Conservation (phyloP, 768 basidiomycete species). For the Auriculariales sp. region DNA sequence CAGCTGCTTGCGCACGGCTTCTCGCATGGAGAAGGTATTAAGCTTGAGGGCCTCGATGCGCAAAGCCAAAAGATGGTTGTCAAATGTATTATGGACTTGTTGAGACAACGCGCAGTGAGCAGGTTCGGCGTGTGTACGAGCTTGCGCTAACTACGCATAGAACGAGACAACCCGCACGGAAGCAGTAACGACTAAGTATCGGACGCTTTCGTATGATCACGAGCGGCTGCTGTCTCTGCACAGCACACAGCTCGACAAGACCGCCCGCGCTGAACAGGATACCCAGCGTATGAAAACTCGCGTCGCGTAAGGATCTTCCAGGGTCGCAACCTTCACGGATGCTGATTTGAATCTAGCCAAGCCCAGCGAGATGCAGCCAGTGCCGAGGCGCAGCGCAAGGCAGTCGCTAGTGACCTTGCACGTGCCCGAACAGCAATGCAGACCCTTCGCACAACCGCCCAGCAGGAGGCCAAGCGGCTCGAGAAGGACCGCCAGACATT, state of each 20-base stretch:
- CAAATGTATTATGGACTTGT: constrained; percentile 63
- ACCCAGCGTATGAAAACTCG: constrained; percentile 58
- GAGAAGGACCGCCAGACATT: constrained; percentile 70
- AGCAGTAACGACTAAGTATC: constrained; percentile 54
- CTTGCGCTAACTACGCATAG: constrained; percentile 16
- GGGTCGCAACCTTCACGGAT: constrained; percentile 1
- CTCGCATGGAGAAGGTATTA: constrained; percentile 43
- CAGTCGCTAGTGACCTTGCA: constrained; percentile 53
- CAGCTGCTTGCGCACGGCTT: constrained; percentile 79
- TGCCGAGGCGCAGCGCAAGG: constrained; percentile 53
- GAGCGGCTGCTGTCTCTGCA: constrained; percentile 61
- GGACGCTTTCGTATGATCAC: constrained; percentile 69
- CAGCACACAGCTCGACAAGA: constrained; percentile 37
- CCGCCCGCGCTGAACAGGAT: constrained; percentile 68
- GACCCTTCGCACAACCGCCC: constrained; percentile 50
- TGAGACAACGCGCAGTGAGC: constrained; percentile 66
- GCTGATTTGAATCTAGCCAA: constrained; percentile 21
- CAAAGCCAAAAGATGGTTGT: constrained; percentile 41
- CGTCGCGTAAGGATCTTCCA: constrained; percentile 38
- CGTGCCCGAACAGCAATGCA: constrained; percentile 57
- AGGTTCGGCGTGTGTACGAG: not conserved
- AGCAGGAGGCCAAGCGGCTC: constrained; percentile 62
- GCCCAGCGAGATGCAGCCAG: constrained; percentile 39
- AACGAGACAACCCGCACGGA: constrained; percentile 72
- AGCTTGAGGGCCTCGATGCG: constrained; percentile 46